Conservation (phyloP, 2,329 filamentous ascomycete species). For the Botrytis squamosa region DNA sequence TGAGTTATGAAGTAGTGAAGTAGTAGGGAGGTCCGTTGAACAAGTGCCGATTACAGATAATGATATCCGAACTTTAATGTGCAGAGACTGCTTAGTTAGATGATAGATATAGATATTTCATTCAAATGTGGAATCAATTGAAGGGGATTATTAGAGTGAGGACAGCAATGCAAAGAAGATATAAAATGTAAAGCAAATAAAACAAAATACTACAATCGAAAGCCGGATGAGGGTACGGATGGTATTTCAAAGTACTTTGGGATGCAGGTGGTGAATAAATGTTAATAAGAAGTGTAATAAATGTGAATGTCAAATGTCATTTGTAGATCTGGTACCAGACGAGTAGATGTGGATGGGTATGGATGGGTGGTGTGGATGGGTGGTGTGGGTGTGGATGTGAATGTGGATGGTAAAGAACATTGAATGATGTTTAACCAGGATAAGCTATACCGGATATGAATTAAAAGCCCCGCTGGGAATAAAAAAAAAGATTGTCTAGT, state of each 20-base stretch:
- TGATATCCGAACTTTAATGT: neutral
- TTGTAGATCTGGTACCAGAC: neutral
- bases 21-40: neutral
- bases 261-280: neutral
- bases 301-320: slow-evolving; percentile 9
- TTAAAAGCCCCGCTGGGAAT: neutral
- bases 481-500: neutral
- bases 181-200: neutral
- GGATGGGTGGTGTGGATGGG: too few relatives aligned
- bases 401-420: neutral
- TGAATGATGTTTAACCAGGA: slow-evolving; percentile 4
- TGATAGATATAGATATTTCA: too few relatives aligned
- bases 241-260: neutral
- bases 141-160: neutral
- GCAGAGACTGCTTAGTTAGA: neutral
- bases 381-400: neutral
- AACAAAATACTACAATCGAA: neutral
- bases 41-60: slow-evolving; percentile 11
- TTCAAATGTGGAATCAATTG: neutral
- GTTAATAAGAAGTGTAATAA: neutral
- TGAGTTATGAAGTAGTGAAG: neutral
- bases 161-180: neutral
- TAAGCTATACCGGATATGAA: slow-evolving; percentile 8
- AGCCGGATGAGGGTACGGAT: neutral
- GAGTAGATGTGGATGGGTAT: neutral